Percentiles rank a stretch among this genome's conserved stretches.
phyloP scores from a whole-genome alignment of 768 basidiomycete genomes.

The Cystofilobasidium bisporidii region DNA sequence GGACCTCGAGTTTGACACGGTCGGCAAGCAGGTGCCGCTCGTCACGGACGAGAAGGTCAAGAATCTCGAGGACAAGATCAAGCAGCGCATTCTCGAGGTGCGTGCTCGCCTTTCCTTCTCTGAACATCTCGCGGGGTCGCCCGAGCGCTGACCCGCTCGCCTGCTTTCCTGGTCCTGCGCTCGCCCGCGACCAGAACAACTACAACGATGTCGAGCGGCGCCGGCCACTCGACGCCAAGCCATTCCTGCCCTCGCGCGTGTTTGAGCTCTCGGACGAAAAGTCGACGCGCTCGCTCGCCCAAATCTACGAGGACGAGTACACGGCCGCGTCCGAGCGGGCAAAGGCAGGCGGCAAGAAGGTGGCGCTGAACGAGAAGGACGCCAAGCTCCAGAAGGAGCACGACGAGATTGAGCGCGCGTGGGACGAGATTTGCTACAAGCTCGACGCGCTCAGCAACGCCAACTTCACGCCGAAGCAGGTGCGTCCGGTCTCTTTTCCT shows the following conservation, averaged over 20 bases:
- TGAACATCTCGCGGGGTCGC: neutral
- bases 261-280: slow-evolving; percentile 84
- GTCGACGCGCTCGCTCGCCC: slow-evolving; percentile 77
- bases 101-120: slow-evolving; percentile 29
- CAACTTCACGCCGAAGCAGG: slow-evolving; percentile 89
- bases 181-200: slow-evolving; percentile 41
- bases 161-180: neutral
- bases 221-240: slow-evolving; percentile 64
- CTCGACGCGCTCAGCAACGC: slow-evolving; percentile 90
- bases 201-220: slow-evolving; percentile 91
- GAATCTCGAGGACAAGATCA: slow-evolving; percentile 79
- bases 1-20: slow-evolving; percentile 88
- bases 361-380: slow-evolving; percentile 63
- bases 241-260: slow-evolving; percentile 80
- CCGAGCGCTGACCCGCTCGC: neutral
- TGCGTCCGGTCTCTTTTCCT: slow-evolving; percentile 41
- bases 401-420: slow-evolving; percentile 67
- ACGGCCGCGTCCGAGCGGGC: slow-evolving; percentile 48
- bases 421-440: slow-evolving; percentile 77
- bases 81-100: slow-evolving; percentile 70
- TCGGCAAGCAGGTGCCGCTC: slow-evolving; percentile 73
- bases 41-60: slow-evolving; percentile 80
- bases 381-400: slow-evolving; percentile 82
- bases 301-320: slow-evolving; percentile 93
- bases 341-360: slow-evolving; percentile 44